phyloP scores from a whole-genome alignment of 140 eudicot species.

The Oenanthe javanica region DNA sequence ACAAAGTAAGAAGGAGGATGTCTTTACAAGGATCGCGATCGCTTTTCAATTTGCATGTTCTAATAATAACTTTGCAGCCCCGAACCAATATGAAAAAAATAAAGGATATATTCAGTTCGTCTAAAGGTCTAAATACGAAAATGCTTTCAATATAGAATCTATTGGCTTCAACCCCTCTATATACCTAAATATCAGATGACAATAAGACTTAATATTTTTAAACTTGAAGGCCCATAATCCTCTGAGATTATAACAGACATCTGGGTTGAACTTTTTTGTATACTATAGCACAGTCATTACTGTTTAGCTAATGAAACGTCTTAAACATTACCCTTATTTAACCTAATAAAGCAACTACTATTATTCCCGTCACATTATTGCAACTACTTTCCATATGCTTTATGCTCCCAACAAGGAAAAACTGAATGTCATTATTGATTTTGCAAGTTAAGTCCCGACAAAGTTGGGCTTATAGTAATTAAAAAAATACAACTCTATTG shows the following conservation, averaged over 20 bases:
- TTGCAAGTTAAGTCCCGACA: not conserved
- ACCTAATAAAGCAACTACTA: not conserved
- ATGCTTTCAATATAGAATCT: not conserved
- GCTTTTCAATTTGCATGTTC: not conserved
- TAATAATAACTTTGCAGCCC: not conserved
- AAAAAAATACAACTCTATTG: no score
- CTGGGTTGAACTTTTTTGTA: not conserved
- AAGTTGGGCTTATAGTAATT: not conserved
- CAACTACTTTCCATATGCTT: not conserved
- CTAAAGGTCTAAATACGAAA: not conserved
- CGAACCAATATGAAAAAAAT: not conserved
- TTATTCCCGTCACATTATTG: not conserved
- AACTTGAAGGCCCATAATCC: not conserved
- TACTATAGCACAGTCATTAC: not conserved
- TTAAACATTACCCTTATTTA: not conserved
- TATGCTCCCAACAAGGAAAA: not conserved
- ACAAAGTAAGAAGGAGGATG: not conserved
- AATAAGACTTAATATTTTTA: not conserved
- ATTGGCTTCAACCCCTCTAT: not conserved
- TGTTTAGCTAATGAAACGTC: not conserved
- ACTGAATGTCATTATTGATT: not conserved
- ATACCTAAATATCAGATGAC: not conserved
- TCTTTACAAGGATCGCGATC: not conserved
- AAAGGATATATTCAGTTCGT: not conserved
- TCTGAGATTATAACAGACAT: no score